phyloP scores from a whole-genome alignment of 2,329 filamentous ascomycete genomes.

The Pestalotiopsis fici region DNA sequence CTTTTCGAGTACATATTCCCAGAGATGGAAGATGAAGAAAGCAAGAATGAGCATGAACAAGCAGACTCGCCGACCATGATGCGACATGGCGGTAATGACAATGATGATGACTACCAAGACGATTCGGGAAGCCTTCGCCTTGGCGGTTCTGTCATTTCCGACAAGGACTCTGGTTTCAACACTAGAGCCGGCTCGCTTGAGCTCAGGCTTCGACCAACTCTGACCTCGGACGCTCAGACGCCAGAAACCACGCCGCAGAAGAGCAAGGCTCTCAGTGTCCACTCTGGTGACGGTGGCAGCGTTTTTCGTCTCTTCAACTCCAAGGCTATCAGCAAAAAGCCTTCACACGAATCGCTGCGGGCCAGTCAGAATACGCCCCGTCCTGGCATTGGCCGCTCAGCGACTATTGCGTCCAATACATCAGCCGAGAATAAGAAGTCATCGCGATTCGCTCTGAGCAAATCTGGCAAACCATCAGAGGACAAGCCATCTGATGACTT shows the following conservation, averaged over 20 bases:
- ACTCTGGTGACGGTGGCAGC: conserved; percentile 45
- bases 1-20: conserved; percentile 98
- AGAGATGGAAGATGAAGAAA: conserved; percentile 61
- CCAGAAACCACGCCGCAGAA: conserved; percentile 32
- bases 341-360: conserved; percentile 58
- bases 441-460: conserved; percentile 57
- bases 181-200: conserved; percentile 76
- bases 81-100: conserved; percentile 46
- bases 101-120: conserved; percentile 47
- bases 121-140: conserved; percentile 42
- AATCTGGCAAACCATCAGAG: conserved; percentile 51
- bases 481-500: conserved; percentile 81
- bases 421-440: conserved; percentile 44
- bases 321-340: conserved; percentile 51
- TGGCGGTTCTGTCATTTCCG: conserved; percentile 33
- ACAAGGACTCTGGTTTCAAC: conserved; percentile 54
- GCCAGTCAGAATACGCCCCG: conserved; percentile 36
- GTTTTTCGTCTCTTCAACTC: conserved; percentile 55
- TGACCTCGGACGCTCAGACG: conserved; percentile 57
- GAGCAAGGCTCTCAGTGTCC: conserved; percentile 50
- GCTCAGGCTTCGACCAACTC: conserved; percentile 78
- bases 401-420: conserved; percentile 40
- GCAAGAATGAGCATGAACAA: conserved; percentile 31
- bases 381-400: conserved; percentile 45
- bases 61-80: conserved; percentile 63